Conservation (phyloP, 2,329 filamentous ascomycete genomes). For the Ophiostoma angusticollis region DNA sequence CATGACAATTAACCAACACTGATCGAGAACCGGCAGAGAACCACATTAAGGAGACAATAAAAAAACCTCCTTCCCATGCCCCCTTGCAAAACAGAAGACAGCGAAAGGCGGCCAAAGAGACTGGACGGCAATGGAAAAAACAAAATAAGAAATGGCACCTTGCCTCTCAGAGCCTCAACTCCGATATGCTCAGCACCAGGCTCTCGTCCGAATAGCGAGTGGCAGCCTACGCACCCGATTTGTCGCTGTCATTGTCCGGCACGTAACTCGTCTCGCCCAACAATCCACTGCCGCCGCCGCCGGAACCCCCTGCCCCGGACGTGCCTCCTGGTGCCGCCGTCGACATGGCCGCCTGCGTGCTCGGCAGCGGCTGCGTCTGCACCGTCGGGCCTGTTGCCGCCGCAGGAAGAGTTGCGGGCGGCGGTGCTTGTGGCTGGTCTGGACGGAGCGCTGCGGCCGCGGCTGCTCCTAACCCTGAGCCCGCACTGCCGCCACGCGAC, state of each 20-base stretch:
- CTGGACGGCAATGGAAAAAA: not conserved
- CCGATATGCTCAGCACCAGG: not conserved
- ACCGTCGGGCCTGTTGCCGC: constrained; percentile 41
- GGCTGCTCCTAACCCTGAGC: not conserved
- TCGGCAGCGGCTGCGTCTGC: constrained; percentile 42
- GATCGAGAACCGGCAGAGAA: too few species aligned
- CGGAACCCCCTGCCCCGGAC: constrained; percentile 14
- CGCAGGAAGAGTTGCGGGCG: constrained; percentile 23
- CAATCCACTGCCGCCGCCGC: constrained; percentile 31
- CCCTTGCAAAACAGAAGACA: too few species aligned
- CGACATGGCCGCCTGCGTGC: constrained; percentile 45
- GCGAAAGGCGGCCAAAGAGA: too few species aligned
- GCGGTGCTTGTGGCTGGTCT: too few species aligned
- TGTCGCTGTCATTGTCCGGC: constrained; percentile 44
- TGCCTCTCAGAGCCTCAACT: not conserved
- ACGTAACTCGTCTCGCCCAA: constrained; percentile 59
- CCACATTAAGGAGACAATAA: not conserved
- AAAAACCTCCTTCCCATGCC: not conserved
- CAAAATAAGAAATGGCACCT: not conserved
- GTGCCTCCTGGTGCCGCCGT: constrained; percentile 17
- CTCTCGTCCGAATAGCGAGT: not conserved
- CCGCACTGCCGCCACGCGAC: constrained; percentile 12
- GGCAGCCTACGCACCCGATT: constrained; percentile 6
- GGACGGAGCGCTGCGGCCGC: not conserved
- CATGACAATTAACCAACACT: not conserved